These are phyloP conservation scores for Ceratocystis cacaofunesta DNA, from an alignment of 2,329 filamentous ascomycete species.

Conservation along the genomic window DNA sequence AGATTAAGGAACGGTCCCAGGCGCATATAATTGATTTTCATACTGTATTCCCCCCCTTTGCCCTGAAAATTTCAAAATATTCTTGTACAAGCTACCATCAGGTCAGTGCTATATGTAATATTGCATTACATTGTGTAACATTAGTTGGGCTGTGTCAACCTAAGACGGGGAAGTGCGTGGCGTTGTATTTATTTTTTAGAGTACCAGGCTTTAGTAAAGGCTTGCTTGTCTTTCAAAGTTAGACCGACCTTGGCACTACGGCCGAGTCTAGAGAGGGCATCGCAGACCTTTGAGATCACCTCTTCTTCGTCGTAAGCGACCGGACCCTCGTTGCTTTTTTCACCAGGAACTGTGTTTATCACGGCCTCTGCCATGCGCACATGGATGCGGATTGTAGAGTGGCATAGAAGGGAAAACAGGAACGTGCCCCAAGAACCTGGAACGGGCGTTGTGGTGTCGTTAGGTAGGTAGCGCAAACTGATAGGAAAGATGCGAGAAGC, in stretches of 20 bases:
- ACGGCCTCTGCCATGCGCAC: constrained; percentile 77
- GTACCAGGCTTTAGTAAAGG: constrained; percentile 58
- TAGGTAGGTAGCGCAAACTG: constrained; percentile 74
- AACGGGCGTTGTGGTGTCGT: constrained; percentile 80
- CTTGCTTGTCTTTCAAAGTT: constrained; percentile 65
- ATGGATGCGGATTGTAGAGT: constrained; percentile 75
- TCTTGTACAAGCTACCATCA: too few relatives aligned
- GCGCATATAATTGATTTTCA: constrained; percentile 15
- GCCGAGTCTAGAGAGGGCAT: constrained; percentile 73
- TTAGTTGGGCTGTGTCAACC: not conserved
- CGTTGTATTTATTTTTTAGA: constrained; percentile 24
- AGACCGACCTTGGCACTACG: constrained; percentile 79
- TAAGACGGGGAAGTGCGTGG: not conserved
- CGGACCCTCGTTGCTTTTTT: constrained; percentile 22
- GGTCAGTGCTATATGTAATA: not conserved
- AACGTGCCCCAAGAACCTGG: constrained; percentile 60
- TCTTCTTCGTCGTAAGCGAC: constrained; percentile 45
- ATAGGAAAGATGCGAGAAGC: constrained; percentile 75
- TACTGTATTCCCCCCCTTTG: not conserved
- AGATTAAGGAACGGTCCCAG: constrained; percentile 11
- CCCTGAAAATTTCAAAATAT: too few relatives aligned
- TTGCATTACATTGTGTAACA: not conserved
- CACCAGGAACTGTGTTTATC: constrained; percentile 33
- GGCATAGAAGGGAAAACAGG: constrained; percentile 71
- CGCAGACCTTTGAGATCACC: constrained; percentile 64